phyloP scores from a whole-genome alignment of 225 moss, liverwort and hornwort species.

The Lunularia cruciata region DNA sequence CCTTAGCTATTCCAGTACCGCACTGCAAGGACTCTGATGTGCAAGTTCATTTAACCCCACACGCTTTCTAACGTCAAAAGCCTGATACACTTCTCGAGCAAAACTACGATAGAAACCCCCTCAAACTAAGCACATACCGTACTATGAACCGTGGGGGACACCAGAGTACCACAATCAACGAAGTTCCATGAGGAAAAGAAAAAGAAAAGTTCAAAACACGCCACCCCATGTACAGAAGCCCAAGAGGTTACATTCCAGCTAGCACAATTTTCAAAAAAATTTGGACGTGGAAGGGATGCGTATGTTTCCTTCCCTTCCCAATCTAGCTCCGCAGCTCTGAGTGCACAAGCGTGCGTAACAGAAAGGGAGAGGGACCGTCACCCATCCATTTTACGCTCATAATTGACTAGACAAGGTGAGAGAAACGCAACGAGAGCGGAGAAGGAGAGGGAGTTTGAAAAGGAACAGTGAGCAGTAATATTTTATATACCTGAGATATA shows the following conservation, averaged over 20 bases:
- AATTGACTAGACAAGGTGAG: not conserved
- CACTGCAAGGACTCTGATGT: slow-evolving; percentile 3
- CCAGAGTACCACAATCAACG: not conserved
- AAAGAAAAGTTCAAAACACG: not conserved
- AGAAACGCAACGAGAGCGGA: not conserved
- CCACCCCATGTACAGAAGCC: not conserved
- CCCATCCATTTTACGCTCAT: no score
- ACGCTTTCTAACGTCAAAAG: not conserved
- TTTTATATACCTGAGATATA: slow-evolving; percentile 16
- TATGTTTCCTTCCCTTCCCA: not conserved
- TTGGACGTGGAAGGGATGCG: not conserved
- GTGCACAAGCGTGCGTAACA: slow-evolving; percentile 4
- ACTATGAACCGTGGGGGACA: not conserved
- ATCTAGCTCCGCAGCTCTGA: not conserved
- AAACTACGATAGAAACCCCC: not conserved
- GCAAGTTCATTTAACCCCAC: not conserved
- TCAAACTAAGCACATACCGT: not conserved
- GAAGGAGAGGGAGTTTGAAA: no score
- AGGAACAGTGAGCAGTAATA: not conserved
- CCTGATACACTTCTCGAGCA: not conserved
- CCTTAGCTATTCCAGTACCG: not conserved
- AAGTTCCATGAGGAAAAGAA: not conserved
- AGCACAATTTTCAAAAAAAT: not conserved
- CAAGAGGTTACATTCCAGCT: slow-evolving; percentile 3
- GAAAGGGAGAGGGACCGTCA: not conserved